Conservation (phyloP, 2,329 filamentous ascomycete species). For the Epichloe typhina region DNA sequence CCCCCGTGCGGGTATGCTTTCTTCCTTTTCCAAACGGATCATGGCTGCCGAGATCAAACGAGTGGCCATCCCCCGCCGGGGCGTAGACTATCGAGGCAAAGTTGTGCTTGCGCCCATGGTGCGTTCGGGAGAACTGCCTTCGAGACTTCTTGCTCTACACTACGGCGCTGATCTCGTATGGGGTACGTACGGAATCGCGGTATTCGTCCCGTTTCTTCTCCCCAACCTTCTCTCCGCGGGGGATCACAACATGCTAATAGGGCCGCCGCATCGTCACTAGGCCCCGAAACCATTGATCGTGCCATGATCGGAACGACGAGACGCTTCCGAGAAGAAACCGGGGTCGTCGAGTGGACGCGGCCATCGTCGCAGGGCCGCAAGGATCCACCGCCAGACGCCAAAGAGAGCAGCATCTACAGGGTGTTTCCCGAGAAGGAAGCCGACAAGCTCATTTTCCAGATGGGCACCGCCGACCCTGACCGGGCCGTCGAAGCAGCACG, state of each 20-base stretch:
- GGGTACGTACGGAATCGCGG: conserved; percentile 47
- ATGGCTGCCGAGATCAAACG: conserved; percentile 49
- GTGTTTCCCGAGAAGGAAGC: conserved; percentile 68
- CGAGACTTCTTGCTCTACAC: conserved; percentile 74
- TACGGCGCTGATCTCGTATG: conserved; percentile 96
- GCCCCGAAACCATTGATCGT: conserved; percentile 87
- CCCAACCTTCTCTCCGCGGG: background rate
- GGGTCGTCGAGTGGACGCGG: conserved; percentile 76
- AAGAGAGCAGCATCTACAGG: conserved; percentile 67
- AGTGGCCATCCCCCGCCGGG: conserved; percentile 74
- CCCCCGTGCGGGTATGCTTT: conserved; percentile 16
- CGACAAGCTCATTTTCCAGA: conserved; percentile 71
- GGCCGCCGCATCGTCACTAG: conserved; percentile 23
- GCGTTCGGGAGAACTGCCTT: conserved; percentile 88
- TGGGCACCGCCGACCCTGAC: conserved; percentile 75
- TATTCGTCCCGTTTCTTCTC: background rate
- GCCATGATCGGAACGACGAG: conserved; percentile 80
- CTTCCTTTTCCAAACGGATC: conserved; percentile 28
- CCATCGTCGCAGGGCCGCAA: conserved; percentile 56
- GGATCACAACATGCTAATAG: background rate
- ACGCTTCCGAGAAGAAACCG: conserved; percentile 60
- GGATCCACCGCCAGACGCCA: conserved; percentile 37
- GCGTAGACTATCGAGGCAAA: conserved; percentile 88
- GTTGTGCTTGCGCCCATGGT: conserved; percentile 96
- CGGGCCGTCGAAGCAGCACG: conserved; percentile 74